Evolutionary conservation across 2,329 filamentous ascomycete genomes (phyloP).

Genomic region (Grosmannia serpens): DNA sequence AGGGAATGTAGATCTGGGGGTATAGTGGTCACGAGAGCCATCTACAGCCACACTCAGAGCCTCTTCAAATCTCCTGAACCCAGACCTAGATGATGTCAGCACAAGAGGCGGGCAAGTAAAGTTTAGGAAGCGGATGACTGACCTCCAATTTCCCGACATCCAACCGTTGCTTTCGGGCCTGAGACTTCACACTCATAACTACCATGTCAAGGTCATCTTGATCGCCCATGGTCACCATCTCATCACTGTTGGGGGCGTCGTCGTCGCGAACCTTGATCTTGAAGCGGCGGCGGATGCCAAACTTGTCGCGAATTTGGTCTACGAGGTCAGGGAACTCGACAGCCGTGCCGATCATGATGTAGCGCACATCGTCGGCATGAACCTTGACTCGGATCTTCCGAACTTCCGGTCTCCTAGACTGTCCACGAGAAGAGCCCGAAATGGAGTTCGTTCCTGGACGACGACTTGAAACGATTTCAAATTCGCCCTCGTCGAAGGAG

Average conservation of each 20-base stretch:
- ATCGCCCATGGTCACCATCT: slow-evolving; percentile 96
- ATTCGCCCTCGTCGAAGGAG: slow-evolving; percentile 64
- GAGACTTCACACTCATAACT: slow-evolving; percentile 55
- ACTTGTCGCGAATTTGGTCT: slow-evolving; percentile 75
- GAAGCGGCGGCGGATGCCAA: slow-evolving; percentile 64
- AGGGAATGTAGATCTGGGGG: background rate
- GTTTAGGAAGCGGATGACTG: slow-evolving; percentile 26
- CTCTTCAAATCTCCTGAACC: slow-evolving; percentile 21
- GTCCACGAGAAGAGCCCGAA: slow-evolving; percentile 37
- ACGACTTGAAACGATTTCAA: slow-evolving; percentile 61
- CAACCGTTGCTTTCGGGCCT: slow-evolving; percentile 58
- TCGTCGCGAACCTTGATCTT: slow-evolving; percentile 87
- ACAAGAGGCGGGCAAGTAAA: background rate
- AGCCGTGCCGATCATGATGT: slow-evolving; percentile 70
- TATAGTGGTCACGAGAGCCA: background rate
- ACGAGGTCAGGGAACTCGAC: slow-evolving; percentile 69
- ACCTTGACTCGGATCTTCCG: slow-evolving; percentile 84
- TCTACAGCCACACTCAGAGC: background rate
- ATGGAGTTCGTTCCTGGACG: slow-evolving; percentile 33
- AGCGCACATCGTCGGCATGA: slow-evolving; percentile 80
- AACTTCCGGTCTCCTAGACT: slow-evolving; percentile 52
- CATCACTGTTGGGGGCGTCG: slow-evolving; percentile 59
- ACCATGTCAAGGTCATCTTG: slow-evolving; percentile 93
- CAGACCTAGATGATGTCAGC: slow-evolving; percentile 17
- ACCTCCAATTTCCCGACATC: slow-evolving; percentile 96